Evolutionary conservation across 2,329 filamentous ascomycete genomes (phyloP).

Genomic region (Cladophialophora psammophila): DNA sequence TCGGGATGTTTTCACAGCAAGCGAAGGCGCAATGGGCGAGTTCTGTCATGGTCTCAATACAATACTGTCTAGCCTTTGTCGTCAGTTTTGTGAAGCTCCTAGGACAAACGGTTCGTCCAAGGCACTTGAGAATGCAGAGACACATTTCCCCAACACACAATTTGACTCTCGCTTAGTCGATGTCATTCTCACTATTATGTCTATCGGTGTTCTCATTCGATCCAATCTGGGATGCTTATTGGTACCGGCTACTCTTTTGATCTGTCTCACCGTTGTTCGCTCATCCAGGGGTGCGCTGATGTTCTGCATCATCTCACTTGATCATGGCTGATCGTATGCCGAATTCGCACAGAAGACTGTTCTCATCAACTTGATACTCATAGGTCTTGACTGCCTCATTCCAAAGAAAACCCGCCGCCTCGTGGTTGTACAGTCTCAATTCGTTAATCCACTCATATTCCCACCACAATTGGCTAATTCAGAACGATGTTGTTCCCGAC

Average conservation of each 20-base stretch:
- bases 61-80: background rate
- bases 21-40: constrained; percentile 20
- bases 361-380: background rate
- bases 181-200: background rate
- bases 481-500: constrained; percentile 6
- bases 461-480: background rate
- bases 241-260: background rate
- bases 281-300: background rate
- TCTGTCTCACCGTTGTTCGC: background rate
- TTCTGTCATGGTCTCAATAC: background rate
- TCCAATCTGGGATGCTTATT: background rate
- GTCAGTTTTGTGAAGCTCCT: background rate
- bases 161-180: background rate
- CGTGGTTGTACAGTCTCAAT: background rate
- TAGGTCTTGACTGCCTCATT: background rate
- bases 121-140: background rate
- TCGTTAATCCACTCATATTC: background rate
- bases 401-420: background rate
- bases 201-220: background rate
- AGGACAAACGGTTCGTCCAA: background rate
- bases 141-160: background rate
- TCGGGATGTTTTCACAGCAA: constrained; percentile 25
- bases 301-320: background rate
- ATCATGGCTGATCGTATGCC: background rate
- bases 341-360: background rate